phyloP scores from a whole-genome alignment of 163 green algal species.

The Scenedesmus sp. region DNA sequence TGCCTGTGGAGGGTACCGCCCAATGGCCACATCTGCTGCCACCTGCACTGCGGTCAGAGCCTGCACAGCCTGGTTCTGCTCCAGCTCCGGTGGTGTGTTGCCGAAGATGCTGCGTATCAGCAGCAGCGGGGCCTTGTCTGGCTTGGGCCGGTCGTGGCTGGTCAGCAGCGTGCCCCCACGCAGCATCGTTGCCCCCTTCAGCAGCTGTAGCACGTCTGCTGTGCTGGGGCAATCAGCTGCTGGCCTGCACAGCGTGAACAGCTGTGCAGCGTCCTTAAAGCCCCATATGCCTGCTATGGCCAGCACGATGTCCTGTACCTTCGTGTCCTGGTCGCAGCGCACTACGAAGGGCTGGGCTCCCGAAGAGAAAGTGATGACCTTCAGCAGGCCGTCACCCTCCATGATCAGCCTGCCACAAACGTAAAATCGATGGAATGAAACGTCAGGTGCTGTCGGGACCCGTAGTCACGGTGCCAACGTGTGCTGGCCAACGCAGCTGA shows the following conservation, averaged over 20 bases:
- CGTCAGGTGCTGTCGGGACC: too few relatives aligned
- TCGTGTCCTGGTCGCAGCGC: conserved; percentile 25
- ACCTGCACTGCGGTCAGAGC: conserved; percentile 43
- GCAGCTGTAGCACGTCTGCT: conserved; percentile 2
- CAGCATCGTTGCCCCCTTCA: neutral
- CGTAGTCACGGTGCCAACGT: neutral
- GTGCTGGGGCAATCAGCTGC: neutral
- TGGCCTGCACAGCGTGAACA: conserved; percentile 47
- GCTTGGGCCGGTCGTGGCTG: conserved; percentile 1
- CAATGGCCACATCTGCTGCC: conserved; percentile 18
- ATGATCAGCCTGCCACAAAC: neutral
- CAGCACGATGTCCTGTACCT: conserved; percentile 20
- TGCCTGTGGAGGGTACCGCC: neutral
- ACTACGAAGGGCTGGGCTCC: conserved; percentile 36
- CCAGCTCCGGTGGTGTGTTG: neutral
- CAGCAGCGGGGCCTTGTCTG: conserved; percentile 15
- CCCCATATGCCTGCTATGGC: conserved; percentile 34
- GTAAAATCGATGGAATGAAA: neutral
- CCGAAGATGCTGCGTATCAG: conserved; percentile 31
- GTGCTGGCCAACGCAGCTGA: neutral
- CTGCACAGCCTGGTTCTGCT: conserved; percentile 34
- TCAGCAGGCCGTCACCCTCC: conserved; percentile 31
- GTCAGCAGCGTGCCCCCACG: conserved; percentile 8
- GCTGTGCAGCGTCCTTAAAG: conserved; percentile 26
- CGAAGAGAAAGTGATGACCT: conserved; percentile 31